Base-by-base conservation (phyloP, 768 basidiomycete species). In the Pleurotus platypus region DNA sequence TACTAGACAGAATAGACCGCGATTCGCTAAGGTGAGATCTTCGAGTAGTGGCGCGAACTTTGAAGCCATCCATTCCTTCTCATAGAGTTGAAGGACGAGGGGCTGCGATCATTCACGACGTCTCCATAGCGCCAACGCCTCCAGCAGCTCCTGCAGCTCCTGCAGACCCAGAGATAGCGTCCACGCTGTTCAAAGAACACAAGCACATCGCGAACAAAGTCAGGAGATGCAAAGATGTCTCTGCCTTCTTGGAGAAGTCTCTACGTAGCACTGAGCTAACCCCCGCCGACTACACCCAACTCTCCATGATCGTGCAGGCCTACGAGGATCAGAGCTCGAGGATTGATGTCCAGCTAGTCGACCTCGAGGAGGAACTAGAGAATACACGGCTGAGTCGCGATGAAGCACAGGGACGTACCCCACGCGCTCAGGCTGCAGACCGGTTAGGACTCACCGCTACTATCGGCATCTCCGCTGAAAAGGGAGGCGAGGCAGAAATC, bases 401-500 rank as follows among this genome's bases (percentile, higher is more conserved):
- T 35, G 30, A 3, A 24, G 24, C 30, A 11, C 30, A 2, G 30
- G 24, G 24, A 24, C 24, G 24, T 24, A 5, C 24, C 24, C 24
- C 24, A 3, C 24, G 3, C 3, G 24, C 24, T 24, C 24, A 24
- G 24, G 24, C 24, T 24, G 4, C 24, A 24, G 24, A 24, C 24
- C 24, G 4, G 56, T 58, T 77, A 26, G 62, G 61, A 2, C 53
- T 68, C 45, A 69, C 69, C 18, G 72, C 66, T 0, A 61, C 65
- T 2, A 67, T 78, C 45, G 68, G 70, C 0, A 59, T 78, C 1
- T 76, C 76, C 48, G 72, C 75, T 7, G 67, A 72, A 39, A 47
- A 24, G 1, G 73, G 69, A 26, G 71, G 69, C 1, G 72, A 75
- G 40, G 71, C 76, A 0, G 70, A 75, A 55, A 69, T 78, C 40